Evolutionary conservation across 2,329 filamentous ascomycete species (phyloP).

Genomic region (Trichoderma cornu-damae): DNA sequence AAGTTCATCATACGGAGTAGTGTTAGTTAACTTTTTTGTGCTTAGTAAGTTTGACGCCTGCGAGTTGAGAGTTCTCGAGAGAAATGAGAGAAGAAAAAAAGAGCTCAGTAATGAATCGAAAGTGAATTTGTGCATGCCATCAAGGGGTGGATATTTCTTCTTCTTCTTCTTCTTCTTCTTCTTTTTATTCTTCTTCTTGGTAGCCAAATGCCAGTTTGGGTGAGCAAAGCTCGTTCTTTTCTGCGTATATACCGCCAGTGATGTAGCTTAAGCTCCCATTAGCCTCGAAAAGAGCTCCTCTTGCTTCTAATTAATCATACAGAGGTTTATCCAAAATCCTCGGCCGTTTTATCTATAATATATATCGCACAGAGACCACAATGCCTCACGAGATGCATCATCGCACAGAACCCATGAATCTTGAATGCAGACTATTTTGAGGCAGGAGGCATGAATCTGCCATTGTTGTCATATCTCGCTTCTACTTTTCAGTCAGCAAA

Average conservation of each 20-base stretch:
- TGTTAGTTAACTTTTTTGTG: no score
- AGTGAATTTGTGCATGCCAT: neutral
- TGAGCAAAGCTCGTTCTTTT: neutral
- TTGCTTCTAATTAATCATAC: constrained; percentile 1
- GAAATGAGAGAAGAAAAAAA: neutral
- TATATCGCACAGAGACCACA: constrained; percentile 1
- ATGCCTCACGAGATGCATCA: neutral
- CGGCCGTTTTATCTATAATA: neutral
- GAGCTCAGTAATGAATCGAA: neutral
- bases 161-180: no score
- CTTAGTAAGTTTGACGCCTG: neutral
- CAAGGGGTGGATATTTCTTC: neutral
- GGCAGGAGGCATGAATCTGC: constrained; percentile 38
- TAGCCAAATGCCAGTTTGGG: neutral
- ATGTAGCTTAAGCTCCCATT: neutral
- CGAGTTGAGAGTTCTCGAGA: no score
- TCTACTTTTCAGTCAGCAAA: constrained; percentile 38
- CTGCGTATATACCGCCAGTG: neutral
- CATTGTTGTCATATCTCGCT: constrained; percentile 44
- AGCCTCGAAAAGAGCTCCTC: neutral
- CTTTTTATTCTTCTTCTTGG: no score
- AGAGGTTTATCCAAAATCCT: neutral
- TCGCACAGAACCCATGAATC: neutral
- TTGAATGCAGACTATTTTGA: constrained; percentile 21
- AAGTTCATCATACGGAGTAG: no score